These are phyloP conservation scores for Acanthochlamys bracteata DNA, from an alignment of 106 monocot species.

Conservation along the genomic window DNA sequence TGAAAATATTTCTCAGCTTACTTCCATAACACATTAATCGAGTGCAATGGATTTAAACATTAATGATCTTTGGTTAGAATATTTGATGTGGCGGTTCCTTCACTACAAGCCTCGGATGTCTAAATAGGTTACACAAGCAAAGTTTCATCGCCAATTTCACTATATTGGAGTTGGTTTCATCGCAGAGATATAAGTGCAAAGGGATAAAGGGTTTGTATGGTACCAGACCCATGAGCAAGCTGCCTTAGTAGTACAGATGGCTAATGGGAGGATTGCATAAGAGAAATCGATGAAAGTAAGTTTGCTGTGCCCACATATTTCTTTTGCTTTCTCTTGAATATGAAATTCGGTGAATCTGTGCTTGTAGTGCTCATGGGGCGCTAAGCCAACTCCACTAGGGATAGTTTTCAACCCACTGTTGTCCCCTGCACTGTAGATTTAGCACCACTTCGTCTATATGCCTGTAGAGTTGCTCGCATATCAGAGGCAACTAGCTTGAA, in stretches of 20 bases:
- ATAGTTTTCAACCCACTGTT: constrained; percentile 54
- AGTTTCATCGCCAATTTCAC: constrained; percentile 75
- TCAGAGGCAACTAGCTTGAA: constrained; percentile 50
- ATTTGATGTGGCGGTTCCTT: no score
- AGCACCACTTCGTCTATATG: constrained; percentile 37
- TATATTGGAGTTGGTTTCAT: constrained; percentile 49
- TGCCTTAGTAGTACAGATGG: constrained; percentile 63
- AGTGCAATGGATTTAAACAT: no score
- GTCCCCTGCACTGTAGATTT: constrained; percentile 37
- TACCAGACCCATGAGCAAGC: constrained; percentile 60
- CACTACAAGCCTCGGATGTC: background rate
- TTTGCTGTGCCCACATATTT: background rate
- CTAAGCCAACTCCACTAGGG: constrained; percentile 59
- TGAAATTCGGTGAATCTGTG: background rate
- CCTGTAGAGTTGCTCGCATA: constrained; percentile 57
- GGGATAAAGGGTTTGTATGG: constrained; percentile 81
- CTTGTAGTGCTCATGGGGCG: constrained; percentile 70
- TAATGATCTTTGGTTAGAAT: no score
- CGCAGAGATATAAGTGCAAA: constrained; percentile 66
- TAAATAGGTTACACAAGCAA: constrained; percentile 53
- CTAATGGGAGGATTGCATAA: constrained; percentile 52
- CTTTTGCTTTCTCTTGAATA: background rate
- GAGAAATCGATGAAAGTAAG: constrained; percentile 74
- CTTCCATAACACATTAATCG: no score
- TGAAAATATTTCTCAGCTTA: no score